Percentiles rank a stretch among this genome's conserved stretches.
Conservation (phyloP, 108 stramenopile genomes). For the Seminavis robusta region DNA sequence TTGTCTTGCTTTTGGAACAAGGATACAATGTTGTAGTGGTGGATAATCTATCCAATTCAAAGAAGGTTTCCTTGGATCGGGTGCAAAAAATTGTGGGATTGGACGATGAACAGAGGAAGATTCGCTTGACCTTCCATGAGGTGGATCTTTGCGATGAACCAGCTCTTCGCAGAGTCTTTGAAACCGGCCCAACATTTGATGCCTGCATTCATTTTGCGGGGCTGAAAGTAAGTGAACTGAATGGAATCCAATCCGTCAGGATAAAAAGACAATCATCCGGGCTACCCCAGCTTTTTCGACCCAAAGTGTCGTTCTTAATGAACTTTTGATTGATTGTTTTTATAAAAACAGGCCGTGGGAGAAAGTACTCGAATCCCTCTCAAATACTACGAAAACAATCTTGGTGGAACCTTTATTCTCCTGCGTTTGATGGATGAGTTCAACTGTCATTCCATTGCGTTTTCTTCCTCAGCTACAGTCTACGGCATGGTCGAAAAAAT, state of each 20-base stretch:
- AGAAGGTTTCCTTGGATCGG: constrained; percentile 57
- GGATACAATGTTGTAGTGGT: constrained; percentile 87
- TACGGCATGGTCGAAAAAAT: constrained; percentile 90
- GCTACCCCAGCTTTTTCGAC: not conserved
- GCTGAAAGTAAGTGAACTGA: constrained; percentile 61
- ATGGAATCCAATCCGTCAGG: not conserved
- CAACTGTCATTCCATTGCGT: constrained; percentile 85
- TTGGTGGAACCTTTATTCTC: constrained; percentile 81
- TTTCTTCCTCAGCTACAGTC: constrained; percentile 96
- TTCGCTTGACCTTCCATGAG: constrained; percentile 64
- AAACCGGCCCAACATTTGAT: constrained; percentile 64
- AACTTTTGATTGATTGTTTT: not conserved
- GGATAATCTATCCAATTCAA: constrained; percentile 82
- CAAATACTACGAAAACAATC: constrained; percentile 92
- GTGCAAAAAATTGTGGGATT: constrained; percentile 64
- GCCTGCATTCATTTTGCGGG: constrained; percentile 98
- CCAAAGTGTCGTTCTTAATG: not conserved
- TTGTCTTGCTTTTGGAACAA: constrained; percentile 81
- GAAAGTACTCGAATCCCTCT: constrained; percentile 91
- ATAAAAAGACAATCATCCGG: not conserved
- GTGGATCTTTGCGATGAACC: constrained; percentile 71
- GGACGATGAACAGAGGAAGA: constrained; percentile 30
- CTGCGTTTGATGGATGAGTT: constrained; percentile 89
- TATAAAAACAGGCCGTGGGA: constrained; percentile 77
- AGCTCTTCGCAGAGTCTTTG: constrained; percentile 69